Base-by-base conservation (phyloP, 2,329 filamentous ascomycete species). In the Coccinonectria pachysandricola region DNA sequence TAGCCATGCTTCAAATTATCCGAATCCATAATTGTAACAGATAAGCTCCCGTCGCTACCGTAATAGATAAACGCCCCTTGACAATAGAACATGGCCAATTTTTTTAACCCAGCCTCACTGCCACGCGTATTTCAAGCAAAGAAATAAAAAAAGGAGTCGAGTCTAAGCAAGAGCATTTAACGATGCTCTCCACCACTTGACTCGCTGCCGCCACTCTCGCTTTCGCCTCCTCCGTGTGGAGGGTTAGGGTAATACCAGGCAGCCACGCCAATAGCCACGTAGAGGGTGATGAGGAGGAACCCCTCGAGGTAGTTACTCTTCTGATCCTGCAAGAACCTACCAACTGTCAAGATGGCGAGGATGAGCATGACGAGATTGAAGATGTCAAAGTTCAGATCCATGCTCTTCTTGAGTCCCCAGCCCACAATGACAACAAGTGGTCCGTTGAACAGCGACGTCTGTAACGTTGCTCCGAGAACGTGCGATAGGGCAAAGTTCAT, bases 271-370 rank as follows among this genome's bases (percentile, higher is more conserved):
- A 77, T 71, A 15, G 68, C 66, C 22, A 75, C 46, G 41, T 76
- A 77, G 5, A 75, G 61, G 23, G 81, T 68, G 11, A 94, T 72
- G 39, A 84, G 83, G 11, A 95, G 66, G 13, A 75, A 70, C 3
- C 87, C 87, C 53, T 95, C 87, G 4, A 95, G 68, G 47, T 92
- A 95, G 49, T 94, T 92, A 35, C 76, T 84, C 64, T 91, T 88
- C 40, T 83, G 76, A 49, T 95, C 87, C 25, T 85, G 68, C 28
- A 95, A 58, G 56, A 94, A 93, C 35, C 85, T 83, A 1, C 86
- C 85, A 19, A 93, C 82, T 0, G 86, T 84, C 21, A 95, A 63
- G 43, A 94, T 88, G 15, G 83, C 74, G 13, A 95, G 65, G 30
- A 95, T 74, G 7, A 95, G 62, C 37, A 92, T 68, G 30, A 80